Evolutionary conservation across 139 green algal genomes (phyloP), one percentile per base, ranked within the genome.

Genomic region (Nannochloris sp.): DNA sequence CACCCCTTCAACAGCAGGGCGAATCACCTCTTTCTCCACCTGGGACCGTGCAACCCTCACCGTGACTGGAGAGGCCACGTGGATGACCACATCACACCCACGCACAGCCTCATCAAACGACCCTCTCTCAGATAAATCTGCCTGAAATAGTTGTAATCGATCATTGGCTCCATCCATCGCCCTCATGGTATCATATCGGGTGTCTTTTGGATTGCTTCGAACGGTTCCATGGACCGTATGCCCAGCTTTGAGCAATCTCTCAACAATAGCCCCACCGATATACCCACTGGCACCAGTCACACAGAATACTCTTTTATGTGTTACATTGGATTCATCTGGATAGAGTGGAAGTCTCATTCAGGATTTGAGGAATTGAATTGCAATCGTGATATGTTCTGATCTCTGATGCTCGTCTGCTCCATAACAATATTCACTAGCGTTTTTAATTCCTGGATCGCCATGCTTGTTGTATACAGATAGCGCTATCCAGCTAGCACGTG

Each of bases 1-100:
- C 4, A 79, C 88, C 46, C 80, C 85, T 5, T 80, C 24, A 11
- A 91, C 64, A 18, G 85, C 85, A 0, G 79, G 81, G 5, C 85
- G 67, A 1, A 92, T 59, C 44, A 92, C 49, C 34, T 86, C 69
- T 9, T 61, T 56, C 40, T 81, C 44, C 2, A 75, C 67, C 23
- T 34, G 21, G 5, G 8, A 5, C 14, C 8, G 29, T 2, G 57
- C 19, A 6, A 69, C 71, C 37, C 87, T 72, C 15, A 90, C 78
- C 48, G 73, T 67, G 56, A 94, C 84, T 23, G 87, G 73, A 0
- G 76, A 81, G 2, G 87, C 87, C 3, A 81, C 75, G 63, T 94
- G 86, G 72, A 92, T 92, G 0, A 94, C 68, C 51, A 76, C 88
- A 25, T 67, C 2, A 50, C 65, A 70, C 16, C 66, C 78, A 21